These are phyloP conservation scores for Straminergon stramineum DNA, from an alignment of 225 moss, liverwort and hornwort genomes.

Conservation along the genomic window DNA sequence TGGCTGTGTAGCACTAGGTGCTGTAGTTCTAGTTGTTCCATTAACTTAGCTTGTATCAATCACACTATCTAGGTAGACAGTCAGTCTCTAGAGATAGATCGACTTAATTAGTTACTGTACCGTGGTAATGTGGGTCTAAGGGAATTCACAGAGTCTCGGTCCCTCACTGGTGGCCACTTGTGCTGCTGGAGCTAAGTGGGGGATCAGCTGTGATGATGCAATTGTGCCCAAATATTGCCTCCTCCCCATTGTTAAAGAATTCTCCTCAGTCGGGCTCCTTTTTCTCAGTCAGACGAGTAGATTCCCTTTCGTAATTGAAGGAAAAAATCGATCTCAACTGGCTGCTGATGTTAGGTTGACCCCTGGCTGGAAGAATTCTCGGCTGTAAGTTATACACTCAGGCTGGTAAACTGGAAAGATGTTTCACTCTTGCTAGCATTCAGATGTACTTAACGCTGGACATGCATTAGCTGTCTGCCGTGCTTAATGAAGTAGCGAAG, in stretches of 20 bases:
- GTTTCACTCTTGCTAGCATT: not conserved
- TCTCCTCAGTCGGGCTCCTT: not conserved
- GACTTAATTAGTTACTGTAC: not conserved
- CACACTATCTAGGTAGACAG: not conserved
- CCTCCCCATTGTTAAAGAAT: not conserved
- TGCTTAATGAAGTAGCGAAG: not conserved
- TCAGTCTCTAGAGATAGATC: not conserved
- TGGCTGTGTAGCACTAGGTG: conserved; percentile 19
- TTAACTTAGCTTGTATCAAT: not conserved
- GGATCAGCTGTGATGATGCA: not conserved
- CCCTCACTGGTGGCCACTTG: not conserved
- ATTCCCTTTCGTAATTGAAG: not conserved
- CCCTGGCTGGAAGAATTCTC: not conserved
- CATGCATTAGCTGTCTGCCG: not conserved
- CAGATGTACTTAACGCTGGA: not conserved
- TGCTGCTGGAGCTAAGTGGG: conserved; percentile 7
- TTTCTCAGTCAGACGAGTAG: not conserved
- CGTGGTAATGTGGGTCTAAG: not conserved
- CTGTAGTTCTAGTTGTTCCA: not conserved
- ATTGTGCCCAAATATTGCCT: not conserved
- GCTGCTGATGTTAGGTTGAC: not conserved
- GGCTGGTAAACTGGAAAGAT: not conserved
- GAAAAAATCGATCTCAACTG: not conserved
- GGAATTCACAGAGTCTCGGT: not conserved
- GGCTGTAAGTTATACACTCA: not conserved